phyloP scores from a whole-genome alignment of 2,329 filamentous ascomycete species.

The Metarhizium guizhouense region DNA sequence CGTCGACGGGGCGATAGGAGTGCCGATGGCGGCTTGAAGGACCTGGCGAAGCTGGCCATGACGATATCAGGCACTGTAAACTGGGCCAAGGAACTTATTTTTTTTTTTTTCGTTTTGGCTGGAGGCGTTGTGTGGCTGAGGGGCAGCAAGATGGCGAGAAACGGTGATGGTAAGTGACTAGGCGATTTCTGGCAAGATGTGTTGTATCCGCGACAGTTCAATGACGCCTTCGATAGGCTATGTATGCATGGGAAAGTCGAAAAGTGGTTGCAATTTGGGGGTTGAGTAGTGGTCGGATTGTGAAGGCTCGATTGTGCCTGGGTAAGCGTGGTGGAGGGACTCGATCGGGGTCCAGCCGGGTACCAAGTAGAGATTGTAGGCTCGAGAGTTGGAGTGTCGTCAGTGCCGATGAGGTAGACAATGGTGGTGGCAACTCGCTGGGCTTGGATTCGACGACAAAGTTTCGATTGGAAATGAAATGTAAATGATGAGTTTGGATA shows the following conservation, averaged over 20 bases:
- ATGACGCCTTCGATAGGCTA: not conserved
- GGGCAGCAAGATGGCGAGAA: not conserved
- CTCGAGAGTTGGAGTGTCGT: not conserved
- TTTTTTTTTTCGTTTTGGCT: not conserved
- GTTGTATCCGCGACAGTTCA: not conserved
- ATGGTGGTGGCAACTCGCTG: not conserved
- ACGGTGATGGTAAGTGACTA: not conserved
- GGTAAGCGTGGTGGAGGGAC: not conserved
- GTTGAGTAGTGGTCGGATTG: not conserved
- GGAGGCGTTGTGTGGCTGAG: not conserved
- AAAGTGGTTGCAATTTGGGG: not conserved
- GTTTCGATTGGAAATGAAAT: not conserved
- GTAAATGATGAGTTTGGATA: not conserved
- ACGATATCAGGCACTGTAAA: not conserved
- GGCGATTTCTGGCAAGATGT: not conserved
- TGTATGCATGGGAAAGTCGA: not conserved
- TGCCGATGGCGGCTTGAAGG: constrained; percentile 36
- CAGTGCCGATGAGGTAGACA: not conserved
- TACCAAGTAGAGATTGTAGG: not conserved
- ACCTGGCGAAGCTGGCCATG: constrained; percentile 41
- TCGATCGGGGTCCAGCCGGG: not conserved
- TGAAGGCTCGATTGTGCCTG: not conserved
- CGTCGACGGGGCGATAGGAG: constrained; percentile 34
- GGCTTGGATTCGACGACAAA: not conserved
- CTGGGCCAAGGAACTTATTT: not conserved